Evolutionary conservation across 1,139 yeast genomes (phyloP).

Genomic region (Taiozyma sp.): DNA sequence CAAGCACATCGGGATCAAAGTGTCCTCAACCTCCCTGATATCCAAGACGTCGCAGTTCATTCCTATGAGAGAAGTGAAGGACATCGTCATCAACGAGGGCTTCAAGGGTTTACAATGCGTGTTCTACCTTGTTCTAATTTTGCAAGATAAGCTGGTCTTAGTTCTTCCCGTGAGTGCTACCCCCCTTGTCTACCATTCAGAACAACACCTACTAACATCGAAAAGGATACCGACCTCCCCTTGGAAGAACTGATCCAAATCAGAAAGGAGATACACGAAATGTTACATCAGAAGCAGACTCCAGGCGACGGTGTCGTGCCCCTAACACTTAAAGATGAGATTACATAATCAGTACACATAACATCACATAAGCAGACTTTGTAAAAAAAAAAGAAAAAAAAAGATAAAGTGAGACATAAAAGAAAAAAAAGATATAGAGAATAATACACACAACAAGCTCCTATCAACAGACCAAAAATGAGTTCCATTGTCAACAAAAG

Average conservation of each 20-base stretch:
- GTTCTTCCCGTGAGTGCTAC: background rate
- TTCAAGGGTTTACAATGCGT: conserved; percentile 59
- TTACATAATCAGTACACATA: background rate
- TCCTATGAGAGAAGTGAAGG: conserved; percentile 49
- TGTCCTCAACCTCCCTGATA: conserved; percentile 15
- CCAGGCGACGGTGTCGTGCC: background rate
- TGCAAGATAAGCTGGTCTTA: conserved; percentile 24
- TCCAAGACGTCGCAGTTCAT: conserved; percentile 33
- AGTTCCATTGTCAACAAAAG: conserved; percentile 25
- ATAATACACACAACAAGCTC: background rate
- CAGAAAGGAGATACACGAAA: conserved; percentile 8
- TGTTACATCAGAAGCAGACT: background rate
- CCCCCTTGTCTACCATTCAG: conserved; percentile 3
- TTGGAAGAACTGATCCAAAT: conserved; percentile 7
- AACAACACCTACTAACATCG: conserved; percentile 25
- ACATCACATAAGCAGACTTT: background rate
- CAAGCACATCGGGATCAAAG: conserved; percentile 29
- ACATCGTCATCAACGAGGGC: conserved; percentile 65
- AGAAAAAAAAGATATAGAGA: background rate
- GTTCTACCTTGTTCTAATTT: conserved; percentile 53
- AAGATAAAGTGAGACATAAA: background rate
- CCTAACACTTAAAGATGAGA: background rate
- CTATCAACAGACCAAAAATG: background rate
- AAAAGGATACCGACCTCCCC: conserved; percentile 17
- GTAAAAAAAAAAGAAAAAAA: background rate